Evolutionary conservation across 768 basidiomycete species (phyloP).

Genomic region (Cytidiella melzeri): DNA sequence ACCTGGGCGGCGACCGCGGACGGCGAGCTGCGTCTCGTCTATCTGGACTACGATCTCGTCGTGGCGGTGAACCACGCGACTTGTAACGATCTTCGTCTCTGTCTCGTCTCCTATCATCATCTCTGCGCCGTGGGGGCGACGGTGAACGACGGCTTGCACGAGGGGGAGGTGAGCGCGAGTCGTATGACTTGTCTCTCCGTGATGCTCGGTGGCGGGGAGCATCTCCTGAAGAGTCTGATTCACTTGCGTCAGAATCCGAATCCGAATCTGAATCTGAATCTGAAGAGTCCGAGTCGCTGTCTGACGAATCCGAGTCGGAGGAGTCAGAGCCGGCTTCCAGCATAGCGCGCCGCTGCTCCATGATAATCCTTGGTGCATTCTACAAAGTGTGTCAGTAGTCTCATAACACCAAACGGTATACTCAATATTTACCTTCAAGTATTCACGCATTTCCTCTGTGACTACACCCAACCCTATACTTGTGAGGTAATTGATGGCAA

Average conservation of each 20-base stretch:
- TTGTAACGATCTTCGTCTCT: constrained; percentile 14
- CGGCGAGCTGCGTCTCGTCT: constrained; percentile 11
- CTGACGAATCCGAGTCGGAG: constrained; percentile 33
- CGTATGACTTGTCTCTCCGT: constrained; percentile 25
- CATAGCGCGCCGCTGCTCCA: constrained; percentile 90
- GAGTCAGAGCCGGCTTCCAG: constrained; percentile 60
- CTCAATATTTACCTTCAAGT: constrained; percentile 64
- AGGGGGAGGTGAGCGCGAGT: constrained; percentile 28
- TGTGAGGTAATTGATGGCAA: constrained; percentile 97
- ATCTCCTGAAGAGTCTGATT: constrained; percentile 29
- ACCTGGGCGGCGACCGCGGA: constrained; percentile 16
- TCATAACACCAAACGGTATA: background rate
- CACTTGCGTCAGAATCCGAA: constrained; percentile 35
- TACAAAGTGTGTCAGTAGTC: constrained; percentile 25
- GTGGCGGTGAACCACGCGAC: constrained; percentile 22
- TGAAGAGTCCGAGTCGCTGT: constrained; percentile 30
- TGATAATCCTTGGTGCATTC: constrained; percentile 89
- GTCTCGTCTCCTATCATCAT: constrained; percentile 12
- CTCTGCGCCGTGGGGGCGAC: constrained; percentile 14
- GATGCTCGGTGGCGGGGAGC: constrained; percentile 26
- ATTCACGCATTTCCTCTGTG: constrained; percentile 97
- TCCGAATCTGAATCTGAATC: constrained; percentile 33
- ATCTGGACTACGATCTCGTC: constrained; percentile 15
- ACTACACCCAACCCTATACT: constrained; percentile 85
- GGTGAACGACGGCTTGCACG: constrained; percentile 15